phyloP scores from a whole-genome alignment of 1,284 basidiomycete genomes.

The Malassezia restricta region DNA sequence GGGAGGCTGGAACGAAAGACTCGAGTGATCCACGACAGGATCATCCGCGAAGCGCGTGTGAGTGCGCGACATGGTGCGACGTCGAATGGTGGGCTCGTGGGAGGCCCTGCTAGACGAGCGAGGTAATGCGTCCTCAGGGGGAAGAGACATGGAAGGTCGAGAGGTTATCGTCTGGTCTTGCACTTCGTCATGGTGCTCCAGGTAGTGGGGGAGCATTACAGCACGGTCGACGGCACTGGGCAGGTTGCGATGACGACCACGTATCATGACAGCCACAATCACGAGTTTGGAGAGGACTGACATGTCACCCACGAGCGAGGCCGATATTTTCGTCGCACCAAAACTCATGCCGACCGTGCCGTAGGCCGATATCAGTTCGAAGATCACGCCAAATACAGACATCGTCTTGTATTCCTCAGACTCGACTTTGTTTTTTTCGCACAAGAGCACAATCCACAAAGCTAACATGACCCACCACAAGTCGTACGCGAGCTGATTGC shows the following conservation, averaged over 20 bases:
- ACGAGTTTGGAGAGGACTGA: slow-evolving; percentile 74
- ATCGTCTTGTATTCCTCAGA: slow-evolving; percentile 34
- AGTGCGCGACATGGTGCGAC: too few relatives aligned
- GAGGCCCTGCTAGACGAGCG: too few relatives aligned
- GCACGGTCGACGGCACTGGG: slow-evolving; percentile 70
- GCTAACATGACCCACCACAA: slow-evolving; percentile 45
- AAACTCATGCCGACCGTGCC: slow-evolving; percentile 52
- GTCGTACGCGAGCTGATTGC: slow-evolving; percentile 69
- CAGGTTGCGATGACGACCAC: slow-evolving; percentile 76
- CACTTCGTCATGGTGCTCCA: slow-evolving; percentile 29
- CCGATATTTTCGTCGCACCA: slow-evolving; percentile 60
- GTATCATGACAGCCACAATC: slow-evolving; percentile 66
- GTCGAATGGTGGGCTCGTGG: too few relatives aligned
- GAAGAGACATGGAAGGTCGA: too few relatives aligned
- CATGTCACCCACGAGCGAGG: slow-evolving; percentile 66
- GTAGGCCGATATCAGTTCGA: slow-evolving; percentile 70
- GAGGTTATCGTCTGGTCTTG: neutral
- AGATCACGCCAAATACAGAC: slow-evolving; percentile 52
- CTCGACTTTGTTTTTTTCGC: slow-evolving; percentile 36
- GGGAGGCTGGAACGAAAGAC: too few relatives aligned
- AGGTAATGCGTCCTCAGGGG: too few relatives aligned
- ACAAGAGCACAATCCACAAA: slow-evolving; percentile 45
- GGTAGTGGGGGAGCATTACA: slow-evolving; percentile 44
- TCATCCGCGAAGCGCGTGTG: too few relatives aligned
- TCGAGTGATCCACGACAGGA: too few relatives aligned